These are phyloP conservation scores for Arabidopsis arenosa DNA, from an alignment of 345 rosid genomes.

Conservation along the genomic window DNA sequence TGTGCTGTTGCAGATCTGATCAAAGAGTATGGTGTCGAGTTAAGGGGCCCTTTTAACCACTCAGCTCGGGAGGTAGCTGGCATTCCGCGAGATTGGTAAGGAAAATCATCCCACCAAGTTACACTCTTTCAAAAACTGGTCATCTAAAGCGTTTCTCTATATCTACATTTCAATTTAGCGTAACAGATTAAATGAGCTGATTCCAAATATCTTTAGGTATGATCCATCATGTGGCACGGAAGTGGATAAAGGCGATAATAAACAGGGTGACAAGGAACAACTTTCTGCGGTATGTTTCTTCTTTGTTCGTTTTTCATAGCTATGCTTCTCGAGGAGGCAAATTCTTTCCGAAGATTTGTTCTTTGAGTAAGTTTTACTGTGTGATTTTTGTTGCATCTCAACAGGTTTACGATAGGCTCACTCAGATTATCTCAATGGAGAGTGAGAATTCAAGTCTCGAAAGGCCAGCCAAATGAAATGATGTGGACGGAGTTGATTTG, in stretches of 20 bases:
- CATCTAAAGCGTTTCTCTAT: neutral
- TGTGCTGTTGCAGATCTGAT: slow-evolving; percentile 57
- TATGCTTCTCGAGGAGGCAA: slow-evolving; percentile 8
- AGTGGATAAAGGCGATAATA: slow-evolving; percentile 41
- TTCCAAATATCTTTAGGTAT: slow-evolving; percentile 57
- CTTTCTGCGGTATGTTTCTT: slow-evolving; percentile 66
- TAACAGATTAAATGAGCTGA: neutral
- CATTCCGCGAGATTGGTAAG: slow-evolving; percentile 89
- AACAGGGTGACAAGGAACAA: slow-evolving; percentile 48
- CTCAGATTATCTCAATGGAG: slow-evolving; percentile 80
- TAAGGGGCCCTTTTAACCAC: slow-evolving; percentile 94
- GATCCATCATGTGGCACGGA: slow-evolving; percentile 52
- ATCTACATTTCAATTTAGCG: neutral
- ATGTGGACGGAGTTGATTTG: neutral
- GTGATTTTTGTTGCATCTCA: neutral
- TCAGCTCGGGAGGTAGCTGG: slow-evolving; percentile 90
- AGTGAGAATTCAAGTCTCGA: slow-evolving; percentile 68
- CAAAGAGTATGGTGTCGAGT: slow-evolving; percentile 75
- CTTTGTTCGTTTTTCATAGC: slow-evolving; percentile 3
- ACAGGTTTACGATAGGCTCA: slow-evolving; percentile 86
- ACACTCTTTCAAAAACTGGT: neutral
- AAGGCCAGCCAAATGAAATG: slow-evolving; percentile 46
- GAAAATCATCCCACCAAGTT: slow-evolving; percentile 7
- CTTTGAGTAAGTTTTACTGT: neutral
- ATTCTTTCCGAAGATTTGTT: neutral